Evolutionary conservation across 208 protist genomes (phyloP), one percentile per base, ranked within the genome.

Genomic region (Wallacemonas sp.): DNA sequence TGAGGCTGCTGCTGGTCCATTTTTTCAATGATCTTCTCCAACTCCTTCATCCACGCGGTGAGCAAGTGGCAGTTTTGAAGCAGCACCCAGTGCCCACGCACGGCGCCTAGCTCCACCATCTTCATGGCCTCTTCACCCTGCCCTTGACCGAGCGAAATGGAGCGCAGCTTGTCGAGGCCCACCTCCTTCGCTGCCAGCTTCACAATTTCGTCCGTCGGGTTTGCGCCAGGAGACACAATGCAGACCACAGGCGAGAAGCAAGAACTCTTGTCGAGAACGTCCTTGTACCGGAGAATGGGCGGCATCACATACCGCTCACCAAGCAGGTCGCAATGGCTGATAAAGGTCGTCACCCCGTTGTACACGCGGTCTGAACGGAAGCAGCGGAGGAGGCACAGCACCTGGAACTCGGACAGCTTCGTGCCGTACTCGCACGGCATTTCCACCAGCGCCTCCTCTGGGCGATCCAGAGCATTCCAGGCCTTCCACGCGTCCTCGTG

Each of bases 31-130:
- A 96, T 73, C 80, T 99, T 99, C 77, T 99, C 98, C 21, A 99
- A 84, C 38, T 96, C 88, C 74, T 97, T 97, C 83, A 99, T 98
- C 98, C 98, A 99, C 21, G 77, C 87, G 12, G 97, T 90, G 1
- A 99, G 82, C 62, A 99, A 78, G 73, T 99, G 98, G 80, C 98
- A 99, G 80, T 99, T 99, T 82, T 99, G 97, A 42, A 99, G 86
- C 60, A 99, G 79, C 47, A 99, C 96, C 98, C 98, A 99, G 56
- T 99, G 97, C 1, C 98, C 98, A 14, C 97, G 84, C 53, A 87
- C 81, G 3, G 93, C 79, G 39, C 97, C 98, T 12, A 89, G 83
- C 78, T 99, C 95, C 14, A 99, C 81, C 46, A 99, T 72, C 62
- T 90, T 77, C 84, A 98, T 95, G 9, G 98, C 98, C 71, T 98